These are phyloP conservation scores for Phytophthora pisi DNA, from an alignment of 352 stramenopile genomes.

Conservation along the genomic window DNA sequence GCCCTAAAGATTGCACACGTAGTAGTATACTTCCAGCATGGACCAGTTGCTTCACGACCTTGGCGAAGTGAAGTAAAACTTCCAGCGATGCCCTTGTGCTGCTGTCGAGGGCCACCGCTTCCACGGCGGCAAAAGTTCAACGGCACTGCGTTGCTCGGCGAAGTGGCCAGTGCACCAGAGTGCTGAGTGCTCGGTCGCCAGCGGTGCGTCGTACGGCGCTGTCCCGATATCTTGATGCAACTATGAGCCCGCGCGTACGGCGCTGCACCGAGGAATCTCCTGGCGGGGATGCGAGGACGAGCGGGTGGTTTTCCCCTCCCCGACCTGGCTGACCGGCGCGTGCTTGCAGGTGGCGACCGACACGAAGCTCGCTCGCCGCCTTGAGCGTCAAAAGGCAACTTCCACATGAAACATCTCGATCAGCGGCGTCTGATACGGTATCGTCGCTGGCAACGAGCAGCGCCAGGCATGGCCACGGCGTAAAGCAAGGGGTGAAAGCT, in stretches of 20 bases:
- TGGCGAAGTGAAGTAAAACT: neutral
- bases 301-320: slow-evolving; percentile 26
- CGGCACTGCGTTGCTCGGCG: neutral
- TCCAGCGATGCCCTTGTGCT: neutral
- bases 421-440: neutral
- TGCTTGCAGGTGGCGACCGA: neutral
- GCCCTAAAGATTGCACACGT: too few species aligned
- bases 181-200: neutral
- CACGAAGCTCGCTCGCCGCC: neutral
- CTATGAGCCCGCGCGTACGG: slow-evolving; percentile 25
- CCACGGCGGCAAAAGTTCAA: neutral
- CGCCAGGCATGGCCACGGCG: neutral
- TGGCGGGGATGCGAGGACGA: neutral
- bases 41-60: neutral
- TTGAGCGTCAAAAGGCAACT: slow-evolving; percentile 7
- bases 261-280: slow-evolving; percentile 15
- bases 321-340: neutral
- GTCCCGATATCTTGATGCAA: slow-evolving; percentile 23
- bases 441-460: too few species aligned
- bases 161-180: slow-evolving; percentile 13
- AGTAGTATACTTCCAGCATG: too few species aligned
- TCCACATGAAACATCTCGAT: neutral
- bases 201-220: slow-evolving; percentile 31
- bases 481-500: neutral
- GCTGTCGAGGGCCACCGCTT: neutral